Percentiles rank a stretch among this genome's conserved stretches.
Evolutionary conservation across 2,329 filamentous ascomycete species (phyloP).

Genomic region (Sclerotinia trifoliorum): DNA sequence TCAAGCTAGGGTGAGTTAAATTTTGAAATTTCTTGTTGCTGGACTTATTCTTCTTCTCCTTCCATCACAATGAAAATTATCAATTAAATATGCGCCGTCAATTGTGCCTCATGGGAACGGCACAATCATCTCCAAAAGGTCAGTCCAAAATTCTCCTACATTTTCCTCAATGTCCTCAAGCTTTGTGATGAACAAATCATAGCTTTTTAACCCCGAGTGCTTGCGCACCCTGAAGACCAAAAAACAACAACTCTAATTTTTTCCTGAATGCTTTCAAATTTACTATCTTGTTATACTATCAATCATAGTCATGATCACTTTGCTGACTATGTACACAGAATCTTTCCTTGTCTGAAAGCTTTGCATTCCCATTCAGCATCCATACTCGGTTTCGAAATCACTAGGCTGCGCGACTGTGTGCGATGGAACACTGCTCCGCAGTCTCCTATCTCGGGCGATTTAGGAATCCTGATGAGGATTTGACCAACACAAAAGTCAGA

Average conservation of each 20-base stretch:
- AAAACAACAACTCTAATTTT: slow-evolving; percentile 46
- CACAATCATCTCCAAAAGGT: slow-evolving; percentile 28
- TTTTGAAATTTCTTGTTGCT: background rate
- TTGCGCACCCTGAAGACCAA: slow-evolving; percentile 41
- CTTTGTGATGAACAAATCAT: slow-evolving; percentile 41
- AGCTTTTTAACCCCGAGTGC: slow-evolving; percentile 45
- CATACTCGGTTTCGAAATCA: background rate
- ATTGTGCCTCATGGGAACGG: too few relatives aligned
- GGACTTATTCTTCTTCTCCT: too few relatives aligned
- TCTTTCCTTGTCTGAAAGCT: slow-evolving; percentile 7
- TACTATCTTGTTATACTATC: slow-evolving; percentile 48
- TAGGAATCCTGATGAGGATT: background rate
- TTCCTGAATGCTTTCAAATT: slow-evolving; percentile 39
- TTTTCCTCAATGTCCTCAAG: slow-evolving; percentile 19
- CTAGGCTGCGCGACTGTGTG: background rate
- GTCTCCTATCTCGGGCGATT: background rate
- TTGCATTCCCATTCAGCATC: background rate
- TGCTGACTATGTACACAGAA: slow-evolving; percentile 57
- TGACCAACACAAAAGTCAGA: background rate
- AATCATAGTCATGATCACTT: slow-evolving; percentile 32
- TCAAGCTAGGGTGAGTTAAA: background rate
- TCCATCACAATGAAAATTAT: background rate
- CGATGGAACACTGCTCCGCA: background rate
- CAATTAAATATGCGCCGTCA: background rate
- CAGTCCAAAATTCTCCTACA: slow-evolving; percentile 28